phyloP scores from a whole-genome alignment of 2,329 filamentous ascomycete genomes.

The Nigrospora sphaerica region DNA sequence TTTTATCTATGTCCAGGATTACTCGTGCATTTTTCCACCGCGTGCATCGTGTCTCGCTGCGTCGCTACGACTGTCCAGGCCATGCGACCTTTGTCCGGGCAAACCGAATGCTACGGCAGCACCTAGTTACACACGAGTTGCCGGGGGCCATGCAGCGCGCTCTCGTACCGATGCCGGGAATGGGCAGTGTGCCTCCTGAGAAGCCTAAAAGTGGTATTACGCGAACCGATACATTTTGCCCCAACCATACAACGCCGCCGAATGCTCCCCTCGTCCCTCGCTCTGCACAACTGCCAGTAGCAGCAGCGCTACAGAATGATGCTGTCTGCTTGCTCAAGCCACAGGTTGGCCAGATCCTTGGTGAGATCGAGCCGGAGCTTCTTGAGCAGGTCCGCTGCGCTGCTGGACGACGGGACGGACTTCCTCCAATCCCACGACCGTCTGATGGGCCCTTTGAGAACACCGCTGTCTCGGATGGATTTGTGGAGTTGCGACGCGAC shows the following conservation, averaged over 20 bases:
- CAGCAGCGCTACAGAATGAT: conserved; percentile 28
- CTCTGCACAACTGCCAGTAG: not conserved
- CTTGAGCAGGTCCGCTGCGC: conserved; percentile 63
- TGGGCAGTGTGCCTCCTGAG: too few relatives aligned
- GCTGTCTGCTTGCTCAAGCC: conserved; percentile 59
- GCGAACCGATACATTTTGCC: not conserved
- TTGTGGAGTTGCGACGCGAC: conserved; percentile 56
- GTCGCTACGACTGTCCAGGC: too few relatives aligned
- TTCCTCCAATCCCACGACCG: conserved; percentile 67
- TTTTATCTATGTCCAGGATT: not conserved
- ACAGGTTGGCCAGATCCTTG: conserved; percentile 63
- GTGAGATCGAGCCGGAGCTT: conserved; percentile 68
- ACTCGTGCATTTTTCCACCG: too few relatives aligned
- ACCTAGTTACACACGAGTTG: too few relatives aligned
- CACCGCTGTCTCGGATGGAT: conserved; percentile 35
- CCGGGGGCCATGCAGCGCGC: too few relatives aligned
- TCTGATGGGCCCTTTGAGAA: conserved; percentile 34
- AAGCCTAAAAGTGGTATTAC: not conserved
- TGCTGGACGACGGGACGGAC: conserved; percentile 47
- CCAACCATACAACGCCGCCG: not conserved
- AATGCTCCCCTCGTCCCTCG: not conserved
- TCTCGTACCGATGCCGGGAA: too few relatives aligned
- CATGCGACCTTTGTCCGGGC: too few relatives aligned
- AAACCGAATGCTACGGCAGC: too few relatives aligned
- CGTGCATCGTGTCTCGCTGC: too few relatives aligned